Percentiles rank a stretch among this genome's conserved stretches.
Conservation (phyloP, 2,329 filamentous ascomycete genomes). For the Tolypocladium album region DNA sequence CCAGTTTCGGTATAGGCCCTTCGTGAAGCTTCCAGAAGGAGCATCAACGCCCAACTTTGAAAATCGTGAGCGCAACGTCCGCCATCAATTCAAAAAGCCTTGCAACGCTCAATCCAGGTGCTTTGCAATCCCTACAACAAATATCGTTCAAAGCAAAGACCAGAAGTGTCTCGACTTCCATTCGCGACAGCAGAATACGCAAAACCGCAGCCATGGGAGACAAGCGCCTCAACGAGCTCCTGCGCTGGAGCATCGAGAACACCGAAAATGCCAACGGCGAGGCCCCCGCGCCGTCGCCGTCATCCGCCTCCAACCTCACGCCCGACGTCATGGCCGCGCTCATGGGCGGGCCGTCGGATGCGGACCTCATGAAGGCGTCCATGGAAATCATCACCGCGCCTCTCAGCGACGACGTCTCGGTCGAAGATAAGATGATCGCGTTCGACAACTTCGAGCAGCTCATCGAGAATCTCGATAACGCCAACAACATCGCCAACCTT, state of each 20-base stretch:
- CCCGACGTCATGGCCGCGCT: constrained; percentile 63
- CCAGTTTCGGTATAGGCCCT: constrained; percentile 5
- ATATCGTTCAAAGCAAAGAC: not conserved
- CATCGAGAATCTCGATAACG: constrained; percentile 89
- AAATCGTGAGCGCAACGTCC: not conserved
- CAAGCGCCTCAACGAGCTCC: constrained; percentile 59
- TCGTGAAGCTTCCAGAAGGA: constrained; percentile 33
- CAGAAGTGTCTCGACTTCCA: not conserved
- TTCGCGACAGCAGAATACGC: not conserved
- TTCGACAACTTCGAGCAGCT: constrained; percentile 95
- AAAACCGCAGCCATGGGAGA: constrained; percentile 27
- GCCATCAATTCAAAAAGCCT: not conserved
- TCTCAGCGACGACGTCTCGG: constrained; percentile 49
- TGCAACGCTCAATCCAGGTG: not conserved
- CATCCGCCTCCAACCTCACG: constrained; percentile 38
- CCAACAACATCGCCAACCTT: constrained; percentile 78
- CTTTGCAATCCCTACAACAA: not conserved
- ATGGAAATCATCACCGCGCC: constrained; percentile 64
- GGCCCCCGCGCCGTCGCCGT: constrained; percentile 14
- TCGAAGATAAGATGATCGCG: constrained; percentile 70
- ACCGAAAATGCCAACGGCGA: constrained; percentile 21
- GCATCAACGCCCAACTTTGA: constrained; percentile 11
- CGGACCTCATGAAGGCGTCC: constrained; percentile 78
- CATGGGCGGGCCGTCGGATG: constrained; percentile 79
- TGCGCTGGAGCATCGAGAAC: constrained; percentile 63